Evolutionary conservation across 768 basidiomycete genomes (phyloP).

Genomic region (Lenzites betulinus): DNA sequence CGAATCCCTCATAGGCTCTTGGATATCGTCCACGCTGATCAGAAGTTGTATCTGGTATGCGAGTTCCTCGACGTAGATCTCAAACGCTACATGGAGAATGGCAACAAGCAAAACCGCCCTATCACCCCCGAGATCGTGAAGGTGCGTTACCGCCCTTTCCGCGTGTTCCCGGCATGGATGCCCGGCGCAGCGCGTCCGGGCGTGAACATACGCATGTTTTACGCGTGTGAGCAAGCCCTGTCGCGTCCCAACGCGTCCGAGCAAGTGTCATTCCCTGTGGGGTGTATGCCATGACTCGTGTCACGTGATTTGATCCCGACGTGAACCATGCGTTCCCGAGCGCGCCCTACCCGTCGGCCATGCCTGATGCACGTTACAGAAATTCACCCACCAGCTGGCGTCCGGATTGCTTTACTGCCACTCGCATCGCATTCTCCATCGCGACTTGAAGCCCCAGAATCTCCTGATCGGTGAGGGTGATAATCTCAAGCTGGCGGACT

Average conservation of each 20-base stretch:
- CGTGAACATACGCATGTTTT: constrained; percentile 32
- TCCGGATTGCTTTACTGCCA: constrained; percentile 94
- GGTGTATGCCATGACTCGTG: constrained; percentile 12
- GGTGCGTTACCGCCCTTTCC: constrained; percentile 45
- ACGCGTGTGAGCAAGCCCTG: constrained; percentile 30
- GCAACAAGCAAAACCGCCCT: constrained; percentile 69
- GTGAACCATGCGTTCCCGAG: constrained; percentile 3
- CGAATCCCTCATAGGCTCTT: constrained; percentile 65
- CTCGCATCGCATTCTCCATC: constrained; percentile 93
- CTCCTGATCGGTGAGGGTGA: constrained; percentile 86
- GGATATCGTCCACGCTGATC: constrained; percentile 96
- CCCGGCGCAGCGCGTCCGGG: background rate
- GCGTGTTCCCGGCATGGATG: background rate
- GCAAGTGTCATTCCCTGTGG: background rate
- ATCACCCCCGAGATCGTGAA: constrained; percentile 76
- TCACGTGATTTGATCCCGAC: constrained; percentile 26
- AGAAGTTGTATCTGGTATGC: constrained; percentile 96
- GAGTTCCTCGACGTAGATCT: constrained; percentile 97
- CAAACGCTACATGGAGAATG: constrained; percentile 94
- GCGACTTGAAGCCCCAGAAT: constrained; percentile 97
- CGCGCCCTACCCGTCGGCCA: background rate
- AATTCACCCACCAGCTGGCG: constrained; percentile 93
- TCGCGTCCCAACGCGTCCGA: constrained; percentile 33
- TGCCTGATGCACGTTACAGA: constrained; percentile 48
- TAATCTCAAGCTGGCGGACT: constrained; percentile 95